Base-by-base conservation (phyloP, 148 eudicot species). In the Rhododendron simsii region DNA sequence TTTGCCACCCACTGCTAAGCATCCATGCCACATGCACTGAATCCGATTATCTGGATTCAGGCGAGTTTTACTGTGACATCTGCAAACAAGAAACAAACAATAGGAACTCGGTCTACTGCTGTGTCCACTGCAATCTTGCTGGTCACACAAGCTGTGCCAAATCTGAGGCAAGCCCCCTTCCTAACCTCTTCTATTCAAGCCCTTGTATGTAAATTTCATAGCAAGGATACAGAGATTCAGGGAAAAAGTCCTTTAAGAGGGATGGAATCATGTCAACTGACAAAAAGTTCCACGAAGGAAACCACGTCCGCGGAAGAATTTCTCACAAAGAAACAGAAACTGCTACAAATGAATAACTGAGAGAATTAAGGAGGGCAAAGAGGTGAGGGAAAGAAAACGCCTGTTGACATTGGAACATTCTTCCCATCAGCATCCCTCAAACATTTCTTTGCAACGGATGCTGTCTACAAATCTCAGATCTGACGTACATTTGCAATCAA, bases 91-190 rank as follows among this genome's bases (percentile, higher is more conserved):
- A 45, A 30, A 83, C 77, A 69, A 26, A 83, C 47, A n/a, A 55
- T 0, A 33, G 48, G 28, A 53, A 67, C 41, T 39, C 21, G 37
- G 65, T 84, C 51, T 84, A 84, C 45, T 15, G 13, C 26, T 84
- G 55, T 59, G 55, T 57, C 23, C 53, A 71, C 69, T 83, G 78
- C 41, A 37, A 83, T 23, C 51, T 65, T 41, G 77, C 50, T 71
- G 79, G 44, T 84, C 79, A 84, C 57, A 28, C 51, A 26, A 77
- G 79, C 18, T 73, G 85, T 84, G 85, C 79, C 53, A 16, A 45
- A 51, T 8, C 79, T 59, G 80, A 57, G 33, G 15, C 12, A 33
- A 55, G 12, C 21, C 63, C 79, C 7, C 85, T 55, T 28, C 7
- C 30, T 30, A 35, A 35, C 26, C 61, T n/a, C 21, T 74, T 44